These are phyloP conservation scores for Erysimum cheiri DNA, from an alignment of 441 rosid species.

Conservation along the genomic window DNA sequence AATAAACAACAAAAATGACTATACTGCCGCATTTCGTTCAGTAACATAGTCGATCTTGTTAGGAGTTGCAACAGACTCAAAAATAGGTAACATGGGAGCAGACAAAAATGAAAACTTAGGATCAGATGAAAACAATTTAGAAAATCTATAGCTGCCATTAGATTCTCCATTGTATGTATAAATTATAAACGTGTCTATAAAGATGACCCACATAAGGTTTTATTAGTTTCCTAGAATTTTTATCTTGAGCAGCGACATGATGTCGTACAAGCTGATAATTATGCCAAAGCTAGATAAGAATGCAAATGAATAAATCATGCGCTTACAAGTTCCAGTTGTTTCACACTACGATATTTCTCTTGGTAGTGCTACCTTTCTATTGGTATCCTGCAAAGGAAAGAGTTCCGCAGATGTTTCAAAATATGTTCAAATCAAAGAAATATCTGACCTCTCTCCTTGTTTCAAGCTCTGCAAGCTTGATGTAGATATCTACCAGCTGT, in stretches of 20 bases:
- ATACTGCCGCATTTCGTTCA: background rate
- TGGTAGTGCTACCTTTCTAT: constrained; percentile 72
- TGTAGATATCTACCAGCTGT: constrained; percentile 96
- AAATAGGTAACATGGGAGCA: constrained; percentile 8
- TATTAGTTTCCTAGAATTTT: constrained; percentile 7
- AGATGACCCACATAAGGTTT: constrained; percentile 11
- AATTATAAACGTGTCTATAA: constrained; percentile 2
- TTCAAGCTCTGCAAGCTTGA: constrained; percentile 96
- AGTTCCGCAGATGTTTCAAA: constrained; percentile 34
- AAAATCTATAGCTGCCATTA: background rate
- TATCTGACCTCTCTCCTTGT: constrained; percentile 90
- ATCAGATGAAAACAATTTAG: constrained; percentile 4
- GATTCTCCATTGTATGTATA: constrained; percentile 1
- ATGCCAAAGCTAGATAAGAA: constrained; percentile 29
- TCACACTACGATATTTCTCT: constrained; percentile 89
- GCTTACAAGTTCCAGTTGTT: constrained; percentile 89
- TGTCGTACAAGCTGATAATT: constrained; percentile 23
- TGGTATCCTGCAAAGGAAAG: constrained; percentile 68
- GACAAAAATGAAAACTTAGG: background rate
- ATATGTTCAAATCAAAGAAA: constrained; percentile 30
- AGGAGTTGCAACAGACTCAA: constrained; percentile 20
- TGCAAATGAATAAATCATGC: constrained; percentile 21
- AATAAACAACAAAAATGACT: background rate
- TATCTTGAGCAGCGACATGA: constrained; percentile 12
- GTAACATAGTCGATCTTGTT: background rate